These are phyloP conservation scores for Fusarium veterinarium DNA, from an alignment of 2,329 filamentous ascomycete genomes.

Conservation along the genomic window DNA sequence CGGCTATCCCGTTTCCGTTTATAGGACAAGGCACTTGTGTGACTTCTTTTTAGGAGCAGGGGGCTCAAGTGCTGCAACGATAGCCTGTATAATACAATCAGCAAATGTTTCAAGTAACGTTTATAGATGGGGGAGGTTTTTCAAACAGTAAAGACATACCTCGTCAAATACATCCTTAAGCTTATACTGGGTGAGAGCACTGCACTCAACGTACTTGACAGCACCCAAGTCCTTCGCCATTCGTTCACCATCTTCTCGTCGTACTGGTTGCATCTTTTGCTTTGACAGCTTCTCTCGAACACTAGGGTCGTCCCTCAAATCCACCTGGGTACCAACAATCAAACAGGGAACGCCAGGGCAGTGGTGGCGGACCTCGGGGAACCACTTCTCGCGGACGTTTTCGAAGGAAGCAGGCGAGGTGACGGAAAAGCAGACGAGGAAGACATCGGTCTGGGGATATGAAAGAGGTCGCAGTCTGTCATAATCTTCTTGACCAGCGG, in stretches of 20 bases:
- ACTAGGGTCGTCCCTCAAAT: slow-evolving; percentile 88
- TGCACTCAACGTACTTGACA: slow-evolving; percentile 99
- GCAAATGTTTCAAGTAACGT: not conserved
- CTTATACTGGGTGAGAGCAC: slow-evolving; percentile 97
- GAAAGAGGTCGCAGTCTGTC: slow-evolving; percentile 95
- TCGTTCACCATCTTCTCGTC: slow-evolving; percentile 90
- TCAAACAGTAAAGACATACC: slow-evolving; percentile 64
- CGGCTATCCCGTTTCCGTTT: slow-evolving; percentile 37
- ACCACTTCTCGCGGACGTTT: slow-evolving; percentile 99
- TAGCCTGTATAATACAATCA: slow-evolving; percentile 72
- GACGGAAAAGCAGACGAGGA: slow-evolving; percentile 98
- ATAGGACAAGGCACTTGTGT: slow-evolving; percentile 78
- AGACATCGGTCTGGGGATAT: slow-evolving; percentile 98
- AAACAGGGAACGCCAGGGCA: slow-evolving; percentile 97
- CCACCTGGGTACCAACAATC: slow-evolving; percentile 97
- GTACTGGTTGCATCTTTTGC: slow-evolving; percentile 95
- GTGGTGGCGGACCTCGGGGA: slow-evolving; percentile 98
- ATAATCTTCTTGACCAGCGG: slow-evolving; percentile 99
- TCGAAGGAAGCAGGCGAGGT: slow-evolving; percentile 98
- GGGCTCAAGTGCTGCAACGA: slow-evolving; percentile 93
- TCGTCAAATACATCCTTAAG: slow-evolving; percentile 99
- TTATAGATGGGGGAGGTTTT: not conserved
- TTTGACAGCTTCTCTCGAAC: slow-evolving; percentile 92
- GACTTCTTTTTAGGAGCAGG: slow-evolving; percentile 82
- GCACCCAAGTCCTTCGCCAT: slow-evolving; percentile 98